Evolutionary conservation across 2,329 filamentous ascomycete species (phyloP).

Genomic region (Hypoxylon sp.): DNA sequence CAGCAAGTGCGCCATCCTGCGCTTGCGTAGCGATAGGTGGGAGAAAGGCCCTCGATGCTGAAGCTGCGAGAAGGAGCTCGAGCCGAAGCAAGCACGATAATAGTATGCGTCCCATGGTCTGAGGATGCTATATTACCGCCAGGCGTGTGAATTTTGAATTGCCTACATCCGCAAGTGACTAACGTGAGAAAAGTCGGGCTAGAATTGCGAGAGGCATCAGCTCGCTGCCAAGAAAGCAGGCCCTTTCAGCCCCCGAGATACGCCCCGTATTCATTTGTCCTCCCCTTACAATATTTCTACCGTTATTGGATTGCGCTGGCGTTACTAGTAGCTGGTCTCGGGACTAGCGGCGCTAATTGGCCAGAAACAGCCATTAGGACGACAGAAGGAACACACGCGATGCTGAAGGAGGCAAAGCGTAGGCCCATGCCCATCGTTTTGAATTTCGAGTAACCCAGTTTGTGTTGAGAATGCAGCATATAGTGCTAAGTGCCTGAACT

Average conservation of each 20-base stretch:
- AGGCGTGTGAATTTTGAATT: not conserved
- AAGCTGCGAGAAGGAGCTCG: conserved; percentile 18
- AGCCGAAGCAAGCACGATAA: conserved; percentile 23
- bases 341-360: conserved; percentile 22
- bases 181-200: not conserved
- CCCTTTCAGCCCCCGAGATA: conserved; percentile 24
- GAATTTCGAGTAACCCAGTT: not conserved
- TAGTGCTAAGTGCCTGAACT: not conserved
- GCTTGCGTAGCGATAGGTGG: conserved; percentile 22
- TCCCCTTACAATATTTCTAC: conserved; percentile 8
- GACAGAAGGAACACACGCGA: conserved; percentile 4
- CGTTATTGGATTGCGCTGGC: conserved; percentile 4
- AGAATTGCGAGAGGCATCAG: conserved; percentile 19
- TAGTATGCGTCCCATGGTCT: conserved; percentile 26
- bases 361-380: conserved; percentile 9
- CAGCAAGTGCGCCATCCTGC: conserved; percentile 35
- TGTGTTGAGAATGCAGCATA: not conserved
- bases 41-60: conserved; percentile 22
- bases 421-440: not conserved
- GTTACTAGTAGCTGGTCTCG: conserved; percentile 9
- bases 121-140: not conserved
- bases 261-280: not conserved
- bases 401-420: conserved; percentile 7
- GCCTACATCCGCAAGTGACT: not conserved
- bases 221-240: conserved; percentile 22